Conservation (phyloP, 164 flowering plant species). For the Vitis riparia region DNA sequence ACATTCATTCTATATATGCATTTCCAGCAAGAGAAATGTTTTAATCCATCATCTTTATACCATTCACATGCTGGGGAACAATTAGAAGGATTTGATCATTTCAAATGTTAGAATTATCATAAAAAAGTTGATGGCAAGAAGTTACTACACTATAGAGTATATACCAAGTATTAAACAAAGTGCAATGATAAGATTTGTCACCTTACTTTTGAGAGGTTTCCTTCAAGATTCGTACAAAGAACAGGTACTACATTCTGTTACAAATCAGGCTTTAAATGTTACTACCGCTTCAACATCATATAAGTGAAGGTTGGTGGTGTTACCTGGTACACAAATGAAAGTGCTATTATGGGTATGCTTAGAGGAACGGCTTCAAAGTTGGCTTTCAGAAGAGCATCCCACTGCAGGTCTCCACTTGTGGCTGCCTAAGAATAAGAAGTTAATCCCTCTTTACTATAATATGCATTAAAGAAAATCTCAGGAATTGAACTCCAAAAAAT, state of each 20-base stretch:
- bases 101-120: not conserved
- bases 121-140: not conserved
- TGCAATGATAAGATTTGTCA: constrained; percentile 30
- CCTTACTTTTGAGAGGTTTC: constrained; percentile 91
- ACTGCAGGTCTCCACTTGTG: constrained; percentile 75
- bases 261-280: constrained; percentile 2
- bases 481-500: too few relatives aligned
- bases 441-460: not conserved
- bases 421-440: constrained; percentile 50
- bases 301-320: constrained; percentile 4
- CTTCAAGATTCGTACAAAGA: constrained; percentile 91
- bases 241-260: constrained; percentile 94
- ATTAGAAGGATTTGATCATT: not conserved
- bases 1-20: too few relatives aligned
- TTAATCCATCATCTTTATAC: too few relatives aligned
- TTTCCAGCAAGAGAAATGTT: too few relatives aligned
- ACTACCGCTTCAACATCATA: constrained; percentile 2
- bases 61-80: not conserved
- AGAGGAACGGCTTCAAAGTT: constrained; percentile 82
- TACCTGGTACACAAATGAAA: constrained; percentile 97
- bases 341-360: constrained; percentile 88
- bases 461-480: not conserved
- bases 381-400: constrained; percentile 76
- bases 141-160: not conserved
- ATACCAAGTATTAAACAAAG: not conserved